Conservation (phyloP, 1,284 basidiomycete species). For the Sanguinoderma infundibulare region DNA sequence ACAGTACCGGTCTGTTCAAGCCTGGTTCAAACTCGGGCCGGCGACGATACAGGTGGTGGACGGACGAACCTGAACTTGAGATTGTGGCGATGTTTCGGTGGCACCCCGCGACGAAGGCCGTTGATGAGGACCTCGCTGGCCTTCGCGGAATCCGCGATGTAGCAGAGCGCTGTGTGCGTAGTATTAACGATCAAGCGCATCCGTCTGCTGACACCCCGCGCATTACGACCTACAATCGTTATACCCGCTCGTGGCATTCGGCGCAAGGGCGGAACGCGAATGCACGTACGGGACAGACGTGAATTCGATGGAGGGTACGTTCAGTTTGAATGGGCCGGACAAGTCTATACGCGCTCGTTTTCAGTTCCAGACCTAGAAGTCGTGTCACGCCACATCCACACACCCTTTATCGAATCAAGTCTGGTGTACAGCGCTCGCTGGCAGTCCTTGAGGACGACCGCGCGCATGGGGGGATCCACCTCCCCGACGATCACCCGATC, state of each 20-base stretch:
- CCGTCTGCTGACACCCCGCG: too few species aligned
- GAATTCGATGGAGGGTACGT: slow-evolving; percentile 58
- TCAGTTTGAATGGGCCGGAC: slow-evolving; percentile 42
- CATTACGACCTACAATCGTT: slow-evolving; percentile 69
- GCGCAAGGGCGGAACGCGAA: slow-evolving; percentile 49
- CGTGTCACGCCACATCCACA: neutral
- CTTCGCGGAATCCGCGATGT: slow-evolving; percentile 55
- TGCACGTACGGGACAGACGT: slow-evolving; percentile 62
- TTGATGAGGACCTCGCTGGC: slow-evolving; percentile 71
- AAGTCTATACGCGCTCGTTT: neutral
- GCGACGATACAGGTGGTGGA: neutral
- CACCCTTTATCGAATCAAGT: slow-evolving; percentile 37
- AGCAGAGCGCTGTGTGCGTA: slow-evolving; percentile 60
- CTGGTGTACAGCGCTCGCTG: slow-evolving; percentile 62
- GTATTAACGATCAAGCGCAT: neutral
- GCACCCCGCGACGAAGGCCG: slow-evolving; percentile 75
- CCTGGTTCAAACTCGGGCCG: neutral
- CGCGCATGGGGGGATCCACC: slow-evolving; percentile 48
- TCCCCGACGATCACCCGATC: slow-evolving; percentile 73
- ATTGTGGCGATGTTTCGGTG: slow-evolving; percentile 67
- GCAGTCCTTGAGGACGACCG: slow-evolving; percentile 56
- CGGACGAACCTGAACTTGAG: slow-evolving; percentile 61
- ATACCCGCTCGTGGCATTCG: slow-evolving; percentile 46
- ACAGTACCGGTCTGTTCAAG: slow-evolving; percentile 36
- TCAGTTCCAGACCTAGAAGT: neutral